Conservation (phyloP, 345 rosid species). For the Punica granatum region DNA sequence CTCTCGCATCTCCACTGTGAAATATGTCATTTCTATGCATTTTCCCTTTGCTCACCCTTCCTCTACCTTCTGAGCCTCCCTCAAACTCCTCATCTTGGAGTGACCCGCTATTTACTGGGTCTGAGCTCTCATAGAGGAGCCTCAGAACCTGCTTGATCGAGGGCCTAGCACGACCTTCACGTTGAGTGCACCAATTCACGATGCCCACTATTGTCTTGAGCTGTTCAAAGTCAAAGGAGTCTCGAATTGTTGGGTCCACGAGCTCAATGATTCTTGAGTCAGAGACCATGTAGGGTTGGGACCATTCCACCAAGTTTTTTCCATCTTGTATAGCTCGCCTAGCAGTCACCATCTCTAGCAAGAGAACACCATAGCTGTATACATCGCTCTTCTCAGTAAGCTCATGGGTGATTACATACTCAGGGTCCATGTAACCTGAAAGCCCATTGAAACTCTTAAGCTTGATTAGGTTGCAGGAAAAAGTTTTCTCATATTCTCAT, state of each 20-base stretch:
- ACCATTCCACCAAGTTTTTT: slow-evolving; percentile 69
- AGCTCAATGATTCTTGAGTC: slow-evolving; percentile 50
- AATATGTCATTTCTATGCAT: slow-evolving; percentile 42
- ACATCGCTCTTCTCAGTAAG: slow-evolving; percentile 89
- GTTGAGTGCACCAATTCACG: slow-evolving; percentile 89
- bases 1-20: slow-evolving; percentile 56
- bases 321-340: slow-evolving; percentile 73
- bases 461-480: not conserved
- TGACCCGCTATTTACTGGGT: slow-evolving; percentile 67
- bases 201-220: slow-evolving; percentile 52
- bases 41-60: slow-evolving; percentile 50
- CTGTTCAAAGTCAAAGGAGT: slow-evolving; percentile 64
- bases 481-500: not conserved
- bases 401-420: slow-evolving; percentile 75
- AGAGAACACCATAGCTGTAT: slow-evolving; percentile 89
- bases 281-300: slow-evolving; percentile 43
- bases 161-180: slow-evolving; percentile 72
- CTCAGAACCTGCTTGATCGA: slow-evolving; percentile 81
- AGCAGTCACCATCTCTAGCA: slow-evolving; percentile 73
- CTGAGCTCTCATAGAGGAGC: slow-evolving; percentile 76
- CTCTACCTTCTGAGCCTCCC: slow-evolving; percentile 58
- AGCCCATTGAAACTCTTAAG: not conserved
- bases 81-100: slow-evolving; percentile 47
- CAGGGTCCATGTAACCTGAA: slow-evolving; percentile 96
- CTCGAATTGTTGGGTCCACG: slow-evolving; percentile 56